Conservation (phyloP, 1,284 basidiomycete genomes). For the Sanguinoderma infundibulare region DNA sequence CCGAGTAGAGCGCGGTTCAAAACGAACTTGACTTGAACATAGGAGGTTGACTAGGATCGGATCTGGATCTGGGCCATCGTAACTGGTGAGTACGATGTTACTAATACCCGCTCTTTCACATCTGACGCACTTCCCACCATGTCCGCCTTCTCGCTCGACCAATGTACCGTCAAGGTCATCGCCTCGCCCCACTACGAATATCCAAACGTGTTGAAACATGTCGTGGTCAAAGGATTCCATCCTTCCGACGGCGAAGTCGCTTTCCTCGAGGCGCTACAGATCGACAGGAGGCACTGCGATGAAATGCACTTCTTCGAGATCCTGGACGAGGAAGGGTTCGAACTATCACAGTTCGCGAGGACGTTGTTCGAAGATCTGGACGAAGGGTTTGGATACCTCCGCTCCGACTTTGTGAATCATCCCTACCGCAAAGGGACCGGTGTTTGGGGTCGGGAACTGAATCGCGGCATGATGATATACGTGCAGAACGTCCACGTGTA, state of each 20-base stretch:
- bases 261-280: conserved; percentile 8
- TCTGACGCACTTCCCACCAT: background rate
- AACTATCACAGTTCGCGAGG: conserved; percentile 35
- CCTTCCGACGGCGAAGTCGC: conserved; percentile 5
- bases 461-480: conserved; percentile 34
- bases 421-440: conserved; percentile 37
- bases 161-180: background rate
- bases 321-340: conserved; percentile 36
- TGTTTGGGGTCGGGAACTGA: conserved; percentile 38
- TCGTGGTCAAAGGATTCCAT: conserved; percentile 6
- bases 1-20: too few species aligned
- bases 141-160: background rate
- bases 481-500: conserved; percentile 31
- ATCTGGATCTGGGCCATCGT: too few species aligned
- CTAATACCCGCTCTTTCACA: background rate
- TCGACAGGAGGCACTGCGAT: conserved; percentile 9
- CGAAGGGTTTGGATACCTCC: background rate
- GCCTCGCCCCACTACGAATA: conserved; percentile 3
- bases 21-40: too few species aligned
- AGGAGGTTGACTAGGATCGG: too few species aligned
- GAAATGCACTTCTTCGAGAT: conserved; percentile 25
- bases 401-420: conserved; percentile 31
- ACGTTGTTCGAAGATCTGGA: conserved; percentile 11
- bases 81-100: background rate
- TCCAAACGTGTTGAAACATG: conserved; percentile 7